Conservation (phyloP, 106 monocot species). For the Allium cepa region DNA sequence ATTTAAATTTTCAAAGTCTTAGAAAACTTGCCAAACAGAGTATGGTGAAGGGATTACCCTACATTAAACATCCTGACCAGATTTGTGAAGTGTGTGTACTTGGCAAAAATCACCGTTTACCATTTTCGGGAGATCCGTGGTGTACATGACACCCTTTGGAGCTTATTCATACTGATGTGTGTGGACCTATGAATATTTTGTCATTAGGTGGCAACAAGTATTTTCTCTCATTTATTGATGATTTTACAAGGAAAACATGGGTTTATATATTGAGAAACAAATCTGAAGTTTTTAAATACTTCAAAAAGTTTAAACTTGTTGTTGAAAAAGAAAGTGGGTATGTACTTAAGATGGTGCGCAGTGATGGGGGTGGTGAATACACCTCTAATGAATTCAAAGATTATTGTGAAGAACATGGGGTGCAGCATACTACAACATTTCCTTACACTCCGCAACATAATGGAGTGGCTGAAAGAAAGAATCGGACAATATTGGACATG, state of each 20-base stretch:
- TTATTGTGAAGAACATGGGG: no score
- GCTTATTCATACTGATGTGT: not conserved
- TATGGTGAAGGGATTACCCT: not conserved
- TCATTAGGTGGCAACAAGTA: not conserved
- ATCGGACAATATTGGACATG: no score
- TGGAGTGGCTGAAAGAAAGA: no score
- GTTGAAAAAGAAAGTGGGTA: not conserved
- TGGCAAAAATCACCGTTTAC: not conserved
- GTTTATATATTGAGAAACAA: not conserved
- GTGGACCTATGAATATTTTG: not conserved
- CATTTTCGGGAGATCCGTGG: not conserved
- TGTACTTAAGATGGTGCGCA: no score
- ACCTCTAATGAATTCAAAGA: no score
- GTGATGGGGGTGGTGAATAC: no score
- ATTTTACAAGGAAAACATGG: not conserved
- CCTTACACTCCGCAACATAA: no score
- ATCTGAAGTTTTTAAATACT: not conserved
- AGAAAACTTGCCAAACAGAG: no score
- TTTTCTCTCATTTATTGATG: not conserved
- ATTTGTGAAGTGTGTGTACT: not conserved
- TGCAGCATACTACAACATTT: no score
- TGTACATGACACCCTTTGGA: not conserved
- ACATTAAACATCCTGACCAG: not conserved
- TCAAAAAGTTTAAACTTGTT: not conserved
- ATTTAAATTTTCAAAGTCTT: no score